Percentiles rank a stretch among this genome's conserved stretches.
Evolutionary conservation across 176 grass and related monocot genomes (phyloP).

Genomic region (Oryza meyeriana): DNA sequence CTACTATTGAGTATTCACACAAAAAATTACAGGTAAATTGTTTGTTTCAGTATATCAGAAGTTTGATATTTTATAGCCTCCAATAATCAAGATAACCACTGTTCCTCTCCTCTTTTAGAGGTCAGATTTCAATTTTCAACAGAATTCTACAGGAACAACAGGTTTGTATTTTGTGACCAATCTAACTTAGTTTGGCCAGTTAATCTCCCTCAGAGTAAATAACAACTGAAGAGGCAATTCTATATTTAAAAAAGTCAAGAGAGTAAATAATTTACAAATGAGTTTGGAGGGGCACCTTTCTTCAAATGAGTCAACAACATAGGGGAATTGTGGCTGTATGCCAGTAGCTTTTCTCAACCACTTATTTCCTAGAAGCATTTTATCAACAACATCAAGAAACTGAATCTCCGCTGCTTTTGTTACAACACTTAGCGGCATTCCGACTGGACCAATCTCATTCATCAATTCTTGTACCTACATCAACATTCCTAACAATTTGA

Average conservation of each 20-base stretch:
- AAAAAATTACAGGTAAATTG: background rate
- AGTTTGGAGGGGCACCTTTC: conserved; percentile 52
- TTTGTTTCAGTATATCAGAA: background rate
- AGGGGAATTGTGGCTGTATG: conserved; percentile 87
- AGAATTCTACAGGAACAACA: background rate
- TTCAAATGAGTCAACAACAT: conserved; percentile 96
- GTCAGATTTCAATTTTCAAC: background rate
- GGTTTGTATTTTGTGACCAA: background rate
- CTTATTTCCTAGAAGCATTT: conserved; percentile 86
- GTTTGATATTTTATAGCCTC: background rate
- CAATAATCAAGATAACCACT: background rate
- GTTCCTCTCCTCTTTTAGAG: background rate
- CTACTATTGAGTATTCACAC: background rate
- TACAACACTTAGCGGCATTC: conserved; percentile 79
- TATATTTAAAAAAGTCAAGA: background rate
- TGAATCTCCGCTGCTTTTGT: conserved; percentile 87
- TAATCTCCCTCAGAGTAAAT: conserved; percentile 12
- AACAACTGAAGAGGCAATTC: background rate
- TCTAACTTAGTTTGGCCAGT: background rate
- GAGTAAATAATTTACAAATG: conserved; percentile 9
- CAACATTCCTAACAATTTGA: conserved; percentile 23
- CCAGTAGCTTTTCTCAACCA: conserved; percentile 91
- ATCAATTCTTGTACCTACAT: conserved; percentile 85
- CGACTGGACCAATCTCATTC: conserved; percentile 87
- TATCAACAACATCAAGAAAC: conserved; percentile 81